phyloP scores from a whole-genome alignment of 768 basidiomycete genomes.

The Pholiota molesta region DNA sequence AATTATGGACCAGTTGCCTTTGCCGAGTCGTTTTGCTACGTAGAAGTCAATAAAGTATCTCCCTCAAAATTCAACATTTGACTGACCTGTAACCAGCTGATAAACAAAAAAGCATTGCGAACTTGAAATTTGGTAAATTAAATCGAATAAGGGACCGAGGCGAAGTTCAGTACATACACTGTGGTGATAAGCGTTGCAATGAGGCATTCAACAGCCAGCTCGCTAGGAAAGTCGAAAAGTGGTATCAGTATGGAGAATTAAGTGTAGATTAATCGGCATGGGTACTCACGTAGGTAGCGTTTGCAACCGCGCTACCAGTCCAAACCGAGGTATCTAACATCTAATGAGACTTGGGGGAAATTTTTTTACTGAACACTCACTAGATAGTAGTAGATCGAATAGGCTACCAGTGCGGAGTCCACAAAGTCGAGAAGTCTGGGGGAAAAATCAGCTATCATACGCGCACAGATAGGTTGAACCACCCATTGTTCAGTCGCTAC shows the following conservation, averaged over 20 bases:
- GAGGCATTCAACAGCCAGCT: constrained; percentile 9
- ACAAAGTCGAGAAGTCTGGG: constrained; percentile 5
- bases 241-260: too few species aligned
- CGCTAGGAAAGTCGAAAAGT: neutral
- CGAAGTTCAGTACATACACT: neutral
- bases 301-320: neutral
- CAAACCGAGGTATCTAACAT: constrained; percentile 5
- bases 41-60: neutral
- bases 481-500: neutral
- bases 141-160: neutral
- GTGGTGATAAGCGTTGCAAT: constrained; percentile 9
- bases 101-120: constrained; percentile 9
- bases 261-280: neutral
- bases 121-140: neutral
- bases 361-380: too few species aligned
- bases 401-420: constrained; percentile 7
- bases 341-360: neutral
- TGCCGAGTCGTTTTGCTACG: constrained; percentile 5
- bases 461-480: neutral
- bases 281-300: constrained; percentile 4
- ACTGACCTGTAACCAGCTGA: constrained; percentile 6
- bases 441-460: neutral
- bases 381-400: constrained; percentile 8
- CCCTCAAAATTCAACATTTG: neutral
- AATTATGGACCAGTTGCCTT: constrained; percentile 6